Conservation (phyloP, 1,284 basidiomycete species). For the Volvariella volvacea region DNA sequence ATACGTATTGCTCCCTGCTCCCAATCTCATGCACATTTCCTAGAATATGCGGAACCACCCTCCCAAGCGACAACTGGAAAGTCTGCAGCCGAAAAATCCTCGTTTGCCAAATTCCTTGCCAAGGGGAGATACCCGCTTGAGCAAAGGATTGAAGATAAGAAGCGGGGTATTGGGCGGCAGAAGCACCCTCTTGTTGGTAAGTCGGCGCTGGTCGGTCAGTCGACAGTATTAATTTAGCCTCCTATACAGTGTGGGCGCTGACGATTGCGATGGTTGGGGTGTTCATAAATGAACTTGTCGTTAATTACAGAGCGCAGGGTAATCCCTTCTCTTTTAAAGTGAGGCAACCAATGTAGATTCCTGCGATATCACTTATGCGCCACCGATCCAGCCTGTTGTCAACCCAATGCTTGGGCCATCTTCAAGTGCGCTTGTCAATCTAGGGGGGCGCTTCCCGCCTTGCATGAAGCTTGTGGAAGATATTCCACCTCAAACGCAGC, state of each 20-base stretch:
- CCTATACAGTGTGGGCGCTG: conserved; percentile 59
- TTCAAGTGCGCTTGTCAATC: conserved; percentile 75
- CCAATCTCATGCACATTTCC: neutral
- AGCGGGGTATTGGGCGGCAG: conserved; percentile 79
- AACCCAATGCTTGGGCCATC: conserved; percentile 94
- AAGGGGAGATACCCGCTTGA: conserved; percentile 61
- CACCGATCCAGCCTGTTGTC: conserved; percentile 51
- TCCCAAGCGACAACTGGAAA: conserved; percentile 14
- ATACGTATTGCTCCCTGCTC: too few species aligned
- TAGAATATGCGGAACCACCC: conserved; percentile 58
- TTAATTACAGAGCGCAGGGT: conserved; percentile 69
- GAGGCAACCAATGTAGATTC: conserved; percentile 10
- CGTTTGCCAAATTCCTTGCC: conserved; percentile 34
- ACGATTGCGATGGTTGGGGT: conserved; percentile 64
- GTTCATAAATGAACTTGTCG: conserved; percentile 74
- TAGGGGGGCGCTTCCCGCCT: conserved; percentile 87
- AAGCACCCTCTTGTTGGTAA: conserved; percentile 69
- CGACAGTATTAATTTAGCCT: too few species aligned
- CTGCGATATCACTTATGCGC: neutral
- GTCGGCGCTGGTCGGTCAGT: too few species aligned
- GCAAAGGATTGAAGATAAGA: conserved; percentile 82
- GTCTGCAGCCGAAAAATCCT: conserved; percentile 28
- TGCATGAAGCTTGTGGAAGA: conserved; percentile 71
- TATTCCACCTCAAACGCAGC: conserved; percentile 50
- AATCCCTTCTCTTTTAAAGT: conserved; percentile 78